These are phyloP conservation scores for Gyromitra esculenta DNA, from an alignment of 2,329 filamentous ascomycete species.

Conservation along the genomic window DNA sequence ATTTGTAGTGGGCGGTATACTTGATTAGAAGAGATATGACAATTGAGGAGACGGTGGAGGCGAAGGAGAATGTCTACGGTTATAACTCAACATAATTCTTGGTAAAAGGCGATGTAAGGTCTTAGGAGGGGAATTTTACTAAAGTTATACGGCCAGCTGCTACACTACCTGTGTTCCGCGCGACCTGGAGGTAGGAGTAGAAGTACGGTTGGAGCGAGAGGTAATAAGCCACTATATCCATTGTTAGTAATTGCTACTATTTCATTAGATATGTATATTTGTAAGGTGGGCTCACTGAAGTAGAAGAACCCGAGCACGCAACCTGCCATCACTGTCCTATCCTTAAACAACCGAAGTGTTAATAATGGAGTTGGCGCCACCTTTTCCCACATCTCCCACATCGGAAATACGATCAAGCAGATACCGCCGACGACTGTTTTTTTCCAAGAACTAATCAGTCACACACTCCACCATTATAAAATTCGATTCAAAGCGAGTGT, in stretches of 20 bases:
- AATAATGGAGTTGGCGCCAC: constrained; percentile 69
- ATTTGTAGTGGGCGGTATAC: constrained; percentile 70
- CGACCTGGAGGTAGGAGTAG: constrained; percentile 73
- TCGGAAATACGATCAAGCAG: constrained; percentile 64
- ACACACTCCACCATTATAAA: not conserved
- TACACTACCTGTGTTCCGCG: constrained; percentile 68
- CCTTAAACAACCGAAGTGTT: constrained; percentile 69
- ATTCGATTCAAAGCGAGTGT: too few relatives aligned
- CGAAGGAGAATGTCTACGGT: constrained; percentile 71
- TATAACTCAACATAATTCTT: not conserved
- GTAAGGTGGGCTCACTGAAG: constrained; percentile 67
- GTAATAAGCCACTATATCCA: constrained; percentile 70
- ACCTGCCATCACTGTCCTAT: constrained; percentile 71
- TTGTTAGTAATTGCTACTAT: constrained; percentile 49
- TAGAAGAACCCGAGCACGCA: constrained; percentile 74
- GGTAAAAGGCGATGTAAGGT: not conserved
- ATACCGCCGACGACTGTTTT: constrained; percentile 60
- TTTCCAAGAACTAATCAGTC: not conserved
- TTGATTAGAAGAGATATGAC: constrained; percentile 71
- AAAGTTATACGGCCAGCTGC: constrained; percentile 70
- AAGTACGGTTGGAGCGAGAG: constrained; percentile 75
- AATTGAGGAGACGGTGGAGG: constrained; percentile 71
- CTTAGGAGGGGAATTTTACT: not conserved
- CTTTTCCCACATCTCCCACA: constrained; percentile 66
- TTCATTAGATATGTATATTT: not conserved